phyloP scores from a whole-genome alignment of 352 stramenopile species.

The Plasmopara viticola region DNA sequence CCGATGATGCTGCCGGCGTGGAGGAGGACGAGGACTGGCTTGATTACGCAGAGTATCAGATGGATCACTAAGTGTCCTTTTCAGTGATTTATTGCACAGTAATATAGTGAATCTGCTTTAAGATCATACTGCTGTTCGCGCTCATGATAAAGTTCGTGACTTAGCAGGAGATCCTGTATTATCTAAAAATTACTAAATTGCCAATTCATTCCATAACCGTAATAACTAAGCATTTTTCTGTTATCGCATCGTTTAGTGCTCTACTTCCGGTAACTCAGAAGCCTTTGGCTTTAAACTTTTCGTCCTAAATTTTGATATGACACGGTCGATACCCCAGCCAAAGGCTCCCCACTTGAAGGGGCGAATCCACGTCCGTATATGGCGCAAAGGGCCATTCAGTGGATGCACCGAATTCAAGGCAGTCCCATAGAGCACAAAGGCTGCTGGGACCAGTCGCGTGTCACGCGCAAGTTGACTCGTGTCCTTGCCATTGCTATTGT shows the following conservation, averaged over 20 bases:
- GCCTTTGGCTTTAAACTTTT: constrained; percentile 6
- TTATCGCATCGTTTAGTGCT: constrained; percentile 7
- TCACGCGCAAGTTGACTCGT: constrained; percentile 13
- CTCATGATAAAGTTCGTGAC: no score
- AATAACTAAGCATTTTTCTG: not conserved
- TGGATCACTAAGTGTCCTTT: not conserved
- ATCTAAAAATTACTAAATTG: no score
- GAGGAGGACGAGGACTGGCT: constrained; percentile 5
- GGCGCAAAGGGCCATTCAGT: constrained; percentile 19
- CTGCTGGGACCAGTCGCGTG: constrained; percentile 19
- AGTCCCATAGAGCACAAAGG: constrained; percentile 23
- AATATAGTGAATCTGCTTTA: no score
- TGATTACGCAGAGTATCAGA: constrained; percentile 4
- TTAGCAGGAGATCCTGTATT: no score
- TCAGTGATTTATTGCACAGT: no score
- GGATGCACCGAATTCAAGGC: constrained; percentile 27
- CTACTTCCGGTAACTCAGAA: constrained; percentile 4
- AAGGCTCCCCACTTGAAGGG: constrained; percentile 24
- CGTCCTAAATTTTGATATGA: constrained; percentile 10
- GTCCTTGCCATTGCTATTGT: constrained; percentile 11
- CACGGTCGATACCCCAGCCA: constrained; percentile 16
- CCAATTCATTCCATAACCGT: no score
- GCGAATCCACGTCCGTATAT: constrained; percentile 15
- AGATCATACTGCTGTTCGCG: no score
- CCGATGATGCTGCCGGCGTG: not conserved